Evolutionary conservation across 2,329 filamentous ascomycete genomes (phyloP).

Genomic region (Xenosphaeropsis pyriputrescens): DNA sequence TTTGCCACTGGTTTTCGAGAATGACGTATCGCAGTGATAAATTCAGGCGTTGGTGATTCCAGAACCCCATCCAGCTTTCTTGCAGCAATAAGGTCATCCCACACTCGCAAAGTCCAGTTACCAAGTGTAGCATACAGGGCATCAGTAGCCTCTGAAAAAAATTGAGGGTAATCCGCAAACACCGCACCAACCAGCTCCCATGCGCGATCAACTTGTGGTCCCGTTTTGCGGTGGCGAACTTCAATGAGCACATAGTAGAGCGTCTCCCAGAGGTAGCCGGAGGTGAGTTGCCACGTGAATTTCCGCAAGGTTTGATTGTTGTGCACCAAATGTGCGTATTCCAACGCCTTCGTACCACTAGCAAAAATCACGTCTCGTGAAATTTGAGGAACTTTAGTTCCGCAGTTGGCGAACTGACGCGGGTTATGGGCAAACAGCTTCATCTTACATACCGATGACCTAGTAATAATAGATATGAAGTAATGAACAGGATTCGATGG

Average conservation of each 20-base stretch:
- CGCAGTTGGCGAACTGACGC: slow-evolving; percentile 9
- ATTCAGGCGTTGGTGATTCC: no score
- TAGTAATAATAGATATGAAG: slow-evolving; percentile 13
- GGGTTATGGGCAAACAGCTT: slow-evolving; percentile 19
- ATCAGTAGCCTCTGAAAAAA: slow-evolving; percentile 14
- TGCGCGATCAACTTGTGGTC: slow-evolving; percentile 14
- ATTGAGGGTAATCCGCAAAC: slow-evolving; percentile 15
- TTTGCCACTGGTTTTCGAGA: slow-evolving; percentile 5
- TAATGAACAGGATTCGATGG: slow-evolving; percentile 23
- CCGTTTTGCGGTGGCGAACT: slow-evolving; percentile 13
- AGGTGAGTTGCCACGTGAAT: slow-evolving; percentile 19
- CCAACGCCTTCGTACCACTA: slow-evolving; percentile 20
- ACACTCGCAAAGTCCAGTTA: slow-evolving; percentile 11
- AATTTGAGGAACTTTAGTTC: slow-evolving; percentile 12
- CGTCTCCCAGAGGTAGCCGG: slow-evolving; percentile 19
- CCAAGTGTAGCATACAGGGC: slow-evolving; percentile 7
- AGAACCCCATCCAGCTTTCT: no score
- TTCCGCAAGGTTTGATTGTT: slow-evolving; percentile 13
- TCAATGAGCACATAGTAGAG: slow-evolving; percentile 21
- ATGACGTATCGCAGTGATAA: slow-evolving; percentile 9
- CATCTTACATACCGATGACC: slow-evolving; percentile 15
- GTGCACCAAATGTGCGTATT: slow-evolving; percentile 18
- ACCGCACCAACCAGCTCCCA: slow-evolving; percentile 15
- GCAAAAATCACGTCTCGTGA: slow-evolving; percentile 18
- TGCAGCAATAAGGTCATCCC: slow-evolving; percentile 5